Evolutionary conservation across 2,329 filamentous ascomycete genomes (phyloP), one percentile per base, ranked within the genome.

Genomic region (Chlorencoelia australis): DNA sequence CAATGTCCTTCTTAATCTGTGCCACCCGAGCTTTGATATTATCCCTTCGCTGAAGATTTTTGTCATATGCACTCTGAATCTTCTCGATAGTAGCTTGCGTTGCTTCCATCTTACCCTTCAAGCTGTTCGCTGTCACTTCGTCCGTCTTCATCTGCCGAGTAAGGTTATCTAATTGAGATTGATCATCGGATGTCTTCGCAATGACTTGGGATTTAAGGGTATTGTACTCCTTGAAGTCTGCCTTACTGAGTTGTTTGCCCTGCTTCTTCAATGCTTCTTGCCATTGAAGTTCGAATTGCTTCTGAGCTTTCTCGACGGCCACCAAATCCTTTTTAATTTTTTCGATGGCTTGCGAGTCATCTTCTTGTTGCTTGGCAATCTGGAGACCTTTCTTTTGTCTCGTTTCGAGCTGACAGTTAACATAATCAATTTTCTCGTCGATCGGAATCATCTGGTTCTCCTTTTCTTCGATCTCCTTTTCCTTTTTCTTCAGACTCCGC

Each of bases 211-310:
- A 77, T 41, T 82, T 82, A 30, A 98, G 74, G 28, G 71, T 72
- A 53, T 87, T 86, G 63, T 95, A 95, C 58, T 95, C 86, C 52
- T 86, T 85, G 40, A 89, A 75, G 59, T 98, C 91, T 10, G 75
- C 73, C 39, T 88, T 83, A 46, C 77, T 94, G 32, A 98, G 69
- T 48, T 89, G 82, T 42, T 82, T 83, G 39, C 91, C 91, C 51
- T 91, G 79, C 53, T 88, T 82, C 61, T 85, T 85, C 53, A 91
- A 77, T 16, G 82, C 78, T 51, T 88, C 84, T 44, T 79, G 75
- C 73, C 86, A 93, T 49, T 95, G 82, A 21, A 78, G 75, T 57
- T 96, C 87, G 66, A 91, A 96, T 45, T 86, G 77, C 44, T 80
- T 71, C 53, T 93, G 83, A 1, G 89, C 88, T 56, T 89, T 95